Evolutionary conservation across 805 yeast species (phyloP), one percentile per base, ranked within the genome.

Genomic region (Yamadazyma sp.): DNA sequence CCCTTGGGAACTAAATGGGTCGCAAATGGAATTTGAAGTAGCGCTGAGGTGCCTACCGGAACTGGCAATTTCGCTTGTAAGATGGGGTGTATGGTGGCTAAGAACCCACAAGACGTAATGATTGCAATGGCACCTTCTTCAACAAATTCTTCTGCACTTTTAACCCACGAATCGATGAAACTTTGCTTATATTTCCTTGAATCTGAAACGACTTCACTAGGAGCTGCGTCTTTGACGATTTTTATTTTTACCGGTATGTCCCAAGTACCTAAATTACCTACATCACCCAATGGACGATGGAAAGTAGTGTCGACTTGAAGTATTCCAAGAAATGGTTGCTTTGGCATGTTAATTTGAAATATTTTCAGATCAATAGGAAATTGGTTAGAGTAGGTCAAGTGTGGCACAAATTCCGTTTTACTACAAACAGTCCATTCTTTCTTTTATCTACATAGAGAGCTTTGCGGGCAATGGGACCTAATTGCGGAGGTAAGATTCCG

Each of bases 71-170:
- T 40, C 1, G 41, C 42, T 2, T 53, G 45, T 6, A 60, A 21
- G 12, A 55, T 43, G 8, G 44, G 20, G 30, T 62, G 66, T 13
- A 54, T 44, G 26, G 56, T 59, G 2, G 64, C 61, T 3, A 62
- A 47, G 40, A 61, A 62, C 9, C 66, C 67, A 47, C 67, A 62
- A 2, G 65, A 57, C 4, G 66, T 59, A 15, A 58, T 53, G 10
- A 58, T 45, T 12, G 64, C 67, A 36, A 57, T 42, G 6, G 63
- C 63, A 7, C 68, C 68, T 27, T 52, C 49, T 0, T 47, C 46
- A 10, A 50, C 52, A 9, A 60, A 38, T n/a, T 38, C 44, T 12
- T 48, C 32, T 20, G 57, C 53, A 4, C 59, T 59, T 14, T 52
- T 53, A 19, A 51, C 50, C 43, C 55, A 58, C 2, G 37, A 32